Percentiles rank a stretch among this genome's conserved stretches.
Evolutionary conservation across 2,329 filamentous ascomycete species (phyloP).

Genomic region (Nannizzia gypsea): DNA sequence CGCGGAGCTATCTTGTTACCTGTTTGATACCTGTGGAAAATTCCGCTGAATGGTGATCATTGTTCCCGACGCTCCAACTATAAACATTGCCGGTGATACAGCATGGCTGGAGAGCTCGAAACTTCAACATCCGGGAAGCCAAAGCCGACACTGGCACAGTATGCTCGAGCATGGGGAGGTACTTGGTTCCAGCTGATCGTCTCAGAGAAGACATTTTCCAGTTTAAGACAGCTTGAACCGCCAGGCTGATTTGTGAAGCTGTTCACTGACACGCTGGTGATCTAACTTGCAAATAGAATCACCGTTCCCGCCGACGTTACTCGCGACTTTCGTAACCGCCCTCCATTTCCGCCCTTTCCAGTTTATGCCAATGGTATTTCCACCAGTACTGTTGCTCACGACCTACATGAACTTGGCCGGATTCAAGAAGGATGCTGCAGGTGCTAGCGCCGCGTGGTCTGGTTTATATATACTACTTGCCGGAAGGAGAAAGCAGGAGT

Average conservation of each 20-base stretch:
- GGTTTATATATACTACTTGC: conserved; percentile 54
- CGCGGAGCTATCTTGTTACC: not conserved
- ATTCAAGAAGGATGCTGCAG: conserved; percentile 52
- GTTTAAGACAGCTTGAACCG: not conserved
- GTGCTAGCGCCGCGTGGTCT: conserved; percentile 53
- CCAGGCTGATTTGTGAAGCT: not conserved
- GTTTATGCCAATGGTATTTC: conserved; percentile 54
- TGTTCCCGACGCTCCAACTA: not conserved
- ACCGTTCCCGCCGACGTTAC: conserved; percentile 51
- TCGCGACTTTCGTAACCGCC: conserved; percentile 54
- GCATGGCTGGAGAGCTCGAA: conserved; percentile 1
- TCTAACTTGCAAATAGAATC: conserved; percentile 38
- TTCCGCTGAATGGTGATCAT: not conserved
- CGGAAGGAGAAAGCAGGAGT: conserved; percentile 40
- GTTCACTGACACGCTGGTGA: conserved; percentile 3
- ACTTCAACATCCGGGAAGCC: conserved; percentile 21
- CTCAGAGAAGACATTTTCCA: not conserved
- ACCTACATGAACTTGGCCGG: conserved; percentile 53
- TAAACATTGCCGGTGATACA: not conserved
- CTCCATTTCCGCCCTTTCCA: conserved; percentile 57
- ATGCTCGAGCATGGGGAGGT: conserved; percentile 35
- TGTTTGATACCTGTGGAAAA: not conserved
- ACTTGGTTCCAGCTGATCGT: conserved; percentile 8
- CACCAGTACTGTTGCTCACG: conserved; percentile 53
- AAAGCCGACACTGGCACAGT: conserved; percentile 30